Percentiles rank a stretch among this genome's conserved stretches.
Conservation (phyloP, 2,329 filamentous ascomycete species). For the Fusarium albosuccineum region DNA sequence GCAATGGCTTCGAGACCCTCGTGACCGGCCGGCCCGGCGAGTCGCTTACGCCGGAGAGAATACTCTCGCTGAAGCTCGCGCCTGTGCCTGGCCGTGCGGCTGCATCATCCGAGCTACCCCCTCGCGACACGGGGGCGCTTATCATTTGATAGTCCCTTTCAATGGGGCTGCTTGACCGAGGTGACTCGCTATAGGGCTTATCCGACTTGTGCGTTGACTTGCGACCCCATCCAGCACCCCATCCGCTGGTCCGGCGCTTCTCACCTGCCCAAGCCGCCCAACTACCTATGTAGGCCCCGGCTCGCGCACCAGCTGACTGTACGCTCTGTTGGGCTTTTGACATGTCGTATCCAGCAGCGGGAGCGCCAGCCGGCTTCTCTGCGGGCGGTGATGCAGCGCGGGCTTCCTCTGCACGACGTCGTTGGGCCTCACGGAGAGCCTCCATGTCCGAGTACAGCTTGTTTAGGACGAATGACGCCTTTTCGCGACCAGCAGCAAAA, state of each 20-base stretch:
- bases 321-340: constrained; percentile 61
- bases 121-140: constrained; percentile 48
- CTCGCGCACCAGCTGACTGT: constrained; percentile 66
- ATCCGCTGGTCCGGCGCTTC: constrained; percentile 73
- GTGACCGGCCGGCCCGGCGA: constrained; percentile 43
- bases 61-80: constrained; percentile 60
- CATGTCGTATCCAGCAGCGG: constrained; percentile 43
- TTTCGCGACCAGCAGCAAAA: constrained; percentile 87
- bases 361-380: constrained; percentile 25
- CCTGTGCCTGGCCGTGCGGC: constrained; percentile 53
- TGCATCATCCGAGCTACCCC: constrained; percentile 47
- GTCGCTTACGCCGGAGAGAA: constrained; percentile 56
- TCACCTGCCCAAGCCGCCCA: constrained; percentile 81
- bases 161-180: constrained; percentile 54
- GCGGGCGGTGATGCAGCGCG: constrained; percentile 31
- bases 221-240: constrained; percentile 58
- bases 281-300: constrained; percentile 74
- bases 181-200: constrained; percentile 49
- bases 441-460: constrained; percentile 94
- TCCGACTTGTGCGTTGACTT: constrained; percentile 50
- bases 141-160: constrained; percentile 55
- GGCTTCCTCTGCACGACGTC: constrained; percentile 57
- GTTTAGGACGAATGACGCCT: constrained; percentile 88
- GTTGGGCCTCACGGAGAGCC: constrained; percentile 61
- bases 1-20: constrained; percentile 21